phyloP scores from a whole-genome alignment of 495 filamentous ascomycete genomes.

The Monascus purpureus region DNA sequence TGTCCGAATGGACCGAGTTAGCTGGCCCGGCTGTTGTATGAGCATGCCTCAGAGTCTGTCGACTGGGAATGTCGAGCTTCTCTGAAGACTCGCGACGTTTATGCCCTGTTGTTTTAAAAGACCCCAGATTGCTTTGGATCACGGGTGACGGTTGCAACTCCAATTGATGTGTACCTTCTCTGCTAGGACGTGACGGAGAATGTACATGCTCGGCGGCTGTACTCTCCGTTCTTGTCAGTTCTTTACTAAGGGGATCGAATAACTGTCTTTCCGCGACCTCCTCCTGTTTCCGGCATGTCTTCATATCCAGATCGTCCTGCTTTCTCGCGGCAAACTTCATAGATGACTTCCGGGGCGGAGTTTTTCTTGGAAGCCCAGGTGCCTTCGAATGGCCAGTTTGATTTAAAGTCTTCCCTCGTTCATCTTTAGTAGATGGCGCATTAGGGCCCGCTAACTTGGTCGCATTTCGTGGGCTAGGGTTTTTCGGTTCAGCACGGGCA shows the following conservation, averaged over 20 bases:
- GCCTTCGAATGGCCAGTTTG: conserved; percentile 5
- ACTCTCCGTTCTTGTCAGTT: background rate
- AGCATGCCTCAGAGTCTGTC: conserved; percentile 5
- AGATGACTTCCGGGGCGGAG: conserved; percentile 50
- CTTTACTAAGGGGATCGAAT: conserved; percentile 4
- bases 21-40: conserved; percentile 21
- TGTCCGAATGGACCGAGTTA: conserved; percentile 24
- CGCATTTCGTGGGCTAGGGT: conserved; percentile 35
- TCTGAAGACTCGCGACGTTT: conserved; percentile 30
- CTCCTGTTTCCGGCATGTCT: conserved; percentile 11
- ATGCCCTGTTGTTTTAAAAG: conserved; percentile 24
- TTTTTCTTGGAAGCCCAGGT: conserved; percentile 40
- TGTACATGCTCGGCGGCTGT: conserved; percentile 1
- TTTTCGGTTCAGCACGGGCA: conserved; percentile 49
- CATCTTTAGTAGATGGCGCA: conserved; percentile 4
- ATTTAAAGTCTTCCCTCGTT: conserved; percentile 3
- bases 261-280: conserved; percentile 14
- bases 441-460: conserved; percentile 5
- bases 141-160: conserved; percentile 48
- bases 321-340: conserved; percentile 17
- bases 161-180: conserved; percentile 64
- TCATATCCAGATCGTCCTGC: conserved; percentile 11
- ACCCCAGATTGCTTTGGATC: conserved; percentile 62
- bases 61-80: conserved; percentile 7
- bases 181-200: conserved; percentile 54